Base-by-base conservation (phyloP, 116 monocot species). In the Zostera marina region DNA sequence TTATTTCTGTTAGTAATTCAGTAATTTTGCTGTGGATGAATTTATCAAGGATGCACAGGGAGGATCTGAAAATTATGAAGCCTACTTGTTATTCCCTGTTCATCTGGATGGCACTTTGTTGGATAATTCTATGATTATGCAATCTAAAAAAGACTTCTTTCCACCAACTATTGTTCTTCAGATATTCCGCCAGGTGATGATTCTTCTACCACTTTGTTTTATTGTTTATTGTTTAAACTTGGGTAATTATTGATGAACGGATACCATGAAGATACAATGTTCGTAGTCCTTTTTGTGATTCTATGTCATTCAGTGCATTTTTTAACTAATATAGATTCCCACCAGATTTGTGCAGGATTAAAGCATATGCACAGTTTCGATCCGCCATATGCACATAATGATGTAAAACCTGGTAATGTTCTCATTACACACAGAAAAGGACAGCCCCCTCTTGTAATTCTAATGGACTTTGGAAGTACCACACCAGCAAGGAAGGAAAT, bases 401-500 rank as follows among this genome's bases (percentile, higher is more conserved):
- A 98, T 73, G 86, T 98, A 20, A 86, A 86, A 68, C 86, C 98
- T 64, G 90, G 86, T 53, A 98, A 98, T 67, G 77, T 98, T 23
- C 73, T 98, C 53, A 62, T 98, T 56, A 86, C 86, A 3, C 79
- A 78, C 19, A 76, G 69, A 63, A 83, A 83, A 68, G 90, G 83
- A 52, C 78, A 83, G 58, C 67, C 76, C 54, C 86, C 98, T 46
- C 51, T 81, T 66, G 90, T 90, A 26, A 98, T 90, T 68, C 59
- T 98, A 52, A 98, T 98, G 98, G 98, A 98, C 66, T 98, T 98
- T 71, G 98, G 86, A 70, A 98, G 90, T 58, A 70, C 89, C 56
- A 77, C 68, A 14, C 86, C 98, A 68, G 90, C 98, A 68, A 90
- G 73, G 68, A 86, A 69, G 70, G 63, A 85, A 60, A 98, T 98